Percentiles rank a stretch among this genome's conserved stretches.
Evolutionary conservation across 1,284 basidiomycete species (phyloP).

Genomic region (Thelephora terrestris): DNA sequence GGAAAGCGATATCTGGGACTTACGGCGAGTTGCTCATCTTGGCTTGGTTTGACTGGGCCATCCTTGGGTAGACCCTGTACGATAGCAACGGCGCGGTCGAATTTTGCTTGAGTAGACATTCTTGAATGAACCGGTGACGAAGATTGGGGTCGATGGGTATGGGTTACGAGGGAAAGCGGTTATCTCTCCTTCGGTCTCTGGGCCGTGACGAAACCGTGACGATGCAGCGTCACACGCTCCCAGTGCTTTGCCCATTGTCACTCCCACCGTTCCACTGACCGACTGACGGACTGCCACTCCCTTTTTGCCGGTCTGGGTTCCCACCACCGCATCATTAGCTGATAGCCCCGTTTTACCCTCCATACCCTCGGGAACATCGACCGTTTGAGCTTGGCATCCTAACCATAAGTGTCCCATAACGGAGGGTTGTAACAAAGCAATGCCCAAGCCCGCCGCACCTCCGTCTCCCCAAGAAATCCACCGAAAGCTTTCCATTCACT

Average conservation of each 20-base stretch:
- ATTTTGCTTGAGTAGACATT: slow-evolving; percentile 54
- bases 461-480: slow-evolving; percentile 82
- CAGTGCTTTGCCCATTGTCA: background rate
- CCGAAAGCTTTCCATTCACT: slow-evolving; percentile 76
- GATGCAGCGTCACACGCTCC: background rate
- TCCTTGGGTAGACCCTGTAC: slow-evolving; percentile 66
- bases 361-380: too few species aligned
- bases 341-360: background rate
- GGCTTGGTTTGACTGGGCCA: slow-evolving; percentile 68
- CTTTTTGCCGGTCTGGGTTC: background rate
- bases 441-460: slow-evolving; percentile 52
- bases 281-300: background rate
- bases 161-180: background rate
- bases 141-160: slow-evolving; percentile 3
- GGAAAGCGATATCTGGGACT: slow-evolving; percentile 16
- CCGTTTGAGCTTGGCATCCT: too few species aligned
- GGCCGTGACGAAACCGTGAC: background rate
- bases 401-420: too few species aligned
- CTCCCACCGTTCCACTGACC: background rate
- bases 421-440: slow-evolving; percentile 15
- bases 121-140: slow-evolving; percentile 17
- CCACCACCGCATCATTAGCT: background rate
- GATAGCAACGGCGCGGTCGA: slow-evolving; percentile 73
- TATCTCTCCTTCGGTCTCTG: background rate
- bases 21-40: slow-evolving; percentile 74